These are phyloP conservation scores for Hygrocybe punicea DNA, from an alignment of 768 basidiomycete genomes.

Conservation along the genomic window DNA sequence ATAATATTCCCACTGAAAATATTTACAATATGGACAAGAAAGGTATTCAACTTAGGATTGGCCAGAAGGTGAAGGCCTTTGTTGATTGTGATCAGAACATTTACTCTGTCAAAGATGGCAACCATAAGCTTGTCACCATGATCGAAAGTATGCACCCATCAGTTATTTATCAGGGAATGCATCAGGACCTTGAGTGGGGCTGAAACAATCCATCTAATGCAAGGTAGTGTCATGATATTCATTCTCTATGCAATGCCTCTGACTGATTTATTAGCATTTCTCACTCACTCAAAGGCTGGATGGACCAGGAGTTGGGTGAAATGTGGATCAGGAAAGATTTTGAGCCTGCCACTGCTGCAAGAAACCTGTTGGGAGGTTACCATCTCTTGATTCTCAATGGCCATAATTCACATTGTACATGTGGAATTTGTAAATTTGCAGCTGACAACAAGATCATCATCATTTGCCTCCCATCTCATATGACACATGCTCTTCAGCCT, in stretches of 20 bases:
- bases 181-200: conserved; percentile 12
- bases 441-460: conserved; percentile 27
- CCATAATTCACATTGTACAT: conserved; percentile 21
- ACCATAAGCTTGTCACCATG: conserved; percentile 42
- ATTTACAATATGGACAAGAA: conserved; percentile 36
- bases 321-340: conserved; percentile 24
- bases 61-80: conserved; percentile 15
- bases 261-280: conserved; percentile 11
- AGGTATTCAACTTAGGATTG: conserved; percentile 26
- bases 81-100: conserved; percentile 16
- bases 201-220: conserved; percentile 16
- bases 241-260: background rate
- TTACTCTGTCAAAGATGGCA: conserved; percentile 26
- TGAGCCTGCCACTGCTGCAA: conserved; percentile 12
- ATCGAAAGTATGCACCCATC: conserved; percentile 34
- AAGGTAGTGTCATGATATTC: conserved; percentile 10
- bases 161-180: conserved; percentile 8
- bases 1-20: conserved; percentile 27
- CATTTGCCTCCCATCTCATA: conserved; percentile 38
- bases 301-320: conserved; percentile 21
- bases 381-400: conserved; percentile 26
- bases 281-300: conserved; percentile 28
- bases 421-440: conserved; percentile 17
- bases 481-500: conserved; percentile 37
- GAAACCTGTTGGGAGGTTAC: conserved; percentile 1